Evolutionary conservation across 2,329 filamentous ascomycete species (phyloP).

Genomic region (Fusarium papillatum): DNA sequence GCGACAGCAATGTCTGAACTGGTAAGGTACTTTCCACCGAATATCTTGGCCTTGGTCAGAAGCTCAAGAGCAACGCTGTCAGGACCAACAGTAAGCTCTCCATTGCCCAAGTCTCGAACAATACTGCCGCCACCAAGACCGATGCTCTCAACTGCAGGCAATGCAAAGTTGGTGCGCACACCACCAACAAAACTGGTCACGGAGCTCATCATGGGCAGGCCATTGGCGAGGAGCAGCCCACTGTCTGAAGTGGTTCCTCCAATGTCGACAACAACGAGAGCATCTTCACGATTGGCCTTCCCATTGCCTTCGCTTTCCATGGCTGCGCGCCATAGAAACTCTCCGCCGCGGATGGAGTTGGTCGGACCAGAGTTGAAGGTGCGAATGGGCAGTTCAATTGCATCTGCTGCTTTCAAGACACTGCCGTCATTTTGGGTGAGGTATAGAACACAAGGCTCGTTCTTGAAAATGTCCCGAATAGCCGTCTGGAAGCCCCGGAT

Average conservation of each 20-base stretch:
- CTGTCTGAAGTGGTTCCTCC: slow-evolving; percentile 68
- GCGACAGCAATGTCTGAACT: neutral
- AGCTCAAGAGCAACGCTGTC: slow-evolving; percentile 4
- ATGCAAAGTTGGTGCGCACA: slow-evolving; percentile 20
- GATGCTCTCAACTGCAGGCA: slow-evolving; percentile 24
- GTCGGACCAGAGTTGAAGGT: slow-evolving; percentile 64
- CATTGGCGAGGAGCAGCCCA: slow-evolving; percentile 56
- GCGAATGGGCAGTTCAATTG: slow-evolving; percentile 59
- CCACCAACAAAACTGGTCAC: slow-evolving; percentile 14
- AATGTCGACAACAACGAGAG: slow-evolving; percentile 62
- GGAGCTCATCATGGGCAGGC: slow-evolving; percentile 15
- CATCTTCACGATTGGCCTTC: slow-evolving; percentile 19
- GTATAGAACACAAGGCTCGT: slow-evolving; percentile 53
- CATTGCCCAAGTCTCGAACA: neutral
- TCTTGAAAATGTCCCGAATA: slow-evolving; percentile 55
- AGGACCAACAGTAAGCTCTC: neutral
- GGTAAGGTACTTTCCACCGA: neutral
- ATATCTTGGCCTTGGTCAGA: neutral
- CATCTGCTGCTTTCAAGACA: slow-evolving; percentile 55
- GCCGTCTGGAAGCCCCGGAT: slow-evolving; percentile 60
- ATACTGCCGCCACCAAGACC: slow-evolving; percentile 47
- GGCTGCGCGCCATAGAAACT: slow-evolving; percentile 55
- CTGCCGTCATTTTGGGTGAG: slow-evolving; percentile 66
- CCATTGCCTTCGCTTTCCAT: slow-evolving; percentile 49
- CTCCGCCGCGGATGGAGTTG: slow-evolving; percentile 64